A percentile compares a stretch with the other conserved stretches of the same genome.
phyloP scores from a whole-genome alignment of 257 asterid species.

The Solanum virginianum region DNA sequence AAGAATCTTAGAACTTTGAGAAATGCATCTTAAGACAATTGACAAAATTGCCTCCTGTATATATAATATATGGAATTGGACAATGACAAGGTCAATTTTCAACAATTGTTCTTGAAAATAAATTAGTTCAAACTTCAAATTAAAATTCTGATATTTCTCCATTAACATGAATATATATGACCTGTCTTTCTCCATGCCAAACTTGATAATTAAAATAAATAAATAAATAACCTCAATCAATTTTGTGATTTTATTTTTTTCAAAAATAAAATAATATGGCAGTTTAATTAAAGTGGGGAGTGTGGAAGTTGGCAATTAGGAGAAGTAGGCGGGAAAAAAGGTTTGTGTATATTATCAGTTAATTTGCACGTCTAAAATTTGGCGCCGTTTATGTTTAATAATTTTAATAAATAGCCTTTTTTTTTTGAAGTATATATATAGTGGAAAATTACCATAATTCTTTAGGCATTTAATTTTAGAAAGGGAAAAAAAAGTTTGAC shows the following conservation, averaged over 20 bases:
- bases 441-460: background rate
- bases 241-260: no score
- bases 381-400: background rate
- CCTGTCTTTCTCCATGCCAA: background rate
- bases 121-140: background rate
- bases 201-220: background rate
- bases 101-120: background rate
- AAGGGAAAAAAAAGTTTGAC: background rate
- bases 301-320: background rate
- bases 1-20: background rate
- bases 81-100: background rate
- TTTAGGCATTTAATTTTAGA: background rate
- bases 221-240: background rate
- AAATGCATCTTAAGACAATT: background rate
- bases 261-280: background rate
- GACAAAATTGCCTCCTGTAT: background rate
- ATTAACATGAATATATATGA: background rate
- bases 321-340: background rate
- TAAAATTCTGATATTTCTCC: background rate
- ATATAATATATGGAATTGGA: background rate
- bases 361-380: background rate
- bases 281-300: background rate
- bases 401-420: background rate
- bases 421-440: background rate
- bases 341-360: background rate